Evolutionary conservation across 192 early-diverging fungal species (phyloP).

Genomic region (Coemansia sp.): DNA sequence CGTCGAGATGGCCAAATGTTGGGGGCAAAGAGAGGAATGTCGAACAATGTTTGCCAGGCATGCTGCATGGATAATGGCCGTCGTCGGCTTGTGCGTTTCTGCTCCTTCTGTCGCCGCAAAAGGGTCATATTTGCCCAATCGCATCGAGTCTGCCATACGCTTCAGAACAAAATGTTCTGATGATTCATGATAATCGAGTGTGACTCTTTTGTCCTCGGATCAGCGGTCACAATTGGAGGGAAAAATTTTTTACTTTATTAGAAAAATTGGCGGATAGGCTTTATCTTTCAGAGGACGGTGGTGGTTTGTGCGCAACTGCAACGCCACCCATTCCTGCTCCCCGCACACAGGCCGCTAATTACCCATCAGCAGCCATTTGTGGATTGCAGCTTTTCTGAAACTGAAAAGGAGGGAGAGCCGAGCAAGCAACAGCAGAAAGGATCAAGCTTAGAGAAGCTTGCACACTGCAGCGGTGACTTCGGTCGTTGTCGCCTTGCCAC

Average conservation of each 20-base stretch:
- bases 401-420: not conserved
- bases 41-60: no score
- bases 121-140: not conserved
- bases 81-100: not conserved
- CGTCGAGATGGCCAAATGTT: no score
- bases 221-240: not conserved
- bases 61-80: no score
- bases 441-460: slow-evolving; percentile 58
- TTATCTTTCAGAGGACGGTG: not conserved
- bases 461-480: slow-evolving; percentile 83
- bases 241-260: not conserved
- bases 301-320: not conserved
- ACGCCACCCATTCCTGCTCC: no score
- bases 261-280: not conserved
- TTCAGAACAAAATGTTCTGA: not conserved
- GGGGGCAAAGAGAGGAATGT: no score
- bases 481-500: slow-evolving; percentile 79
- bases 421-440: not conserved
- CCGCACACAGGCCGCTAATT: not conserved
- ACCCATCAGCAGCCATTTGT: not conserved
- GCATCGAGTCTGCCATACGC: not conserved
- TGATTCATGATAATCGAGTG: not conserved
- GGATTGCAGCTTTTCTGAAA: not conserved
- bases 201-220: not conserved
- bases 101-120: no score